Evolutionary conservation across 768 basidiomycete species (phyloP), one percentile per base, ranked within the genome.

Genomic region (Rubroboletus satanas): DNA sequence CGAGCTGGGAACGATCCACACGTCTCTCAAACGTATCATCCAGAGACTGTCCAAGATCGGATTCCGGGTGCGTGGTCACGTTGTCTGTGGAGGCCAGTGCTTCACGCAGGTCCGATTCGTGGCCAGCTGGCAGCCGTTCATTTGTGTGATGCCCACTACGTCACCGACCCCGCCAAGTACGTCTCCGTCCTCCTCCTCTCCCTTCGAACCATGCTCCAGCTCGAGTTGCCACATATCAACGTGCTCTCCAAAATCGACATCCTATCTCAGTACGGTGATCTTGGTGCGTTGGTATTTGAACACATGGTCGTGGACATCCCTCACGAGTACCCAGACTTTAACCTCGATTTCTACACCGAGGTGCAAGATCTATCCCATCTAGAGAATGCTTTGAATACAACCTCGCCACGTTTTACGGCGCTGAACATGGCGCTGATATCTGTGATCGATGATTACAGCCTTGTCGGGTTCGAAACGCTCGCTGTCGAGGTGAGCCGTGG

Each of bases 141-240:
- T 71, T 78, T 99, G 2, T 97, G 93, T 71, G 96, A 99, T 74
- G 91, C 97, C 1, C 93, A 96, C 73, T 95, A 98, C 70, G 89
- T 98, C 63, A 96, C 95, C 44, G 95, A 98, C 66, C 88, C 95
- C 3, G 80, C 92, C 4, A 98, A 98, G 75, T 99, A 95, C 72
- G 80, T 98, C 56, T 93, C 94, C 12, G 84, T 98, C 36, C 79
- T 98, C 41, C 80, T 99, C 35, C 83, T 98, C 12, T 92, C 95
- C 11, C 79, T 99, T 28, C 82, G 97, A 46, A 91, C 96, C 15
- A 98, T 98, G 97, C 78, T 99, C n/a, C 95, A 98, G 65, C 80
- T 99, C 52, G 97, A 97, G 65, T 80, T 98, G n/a, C 97, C 97
- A 0, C 97, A 98, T 68, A 78, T 99, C 73, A 98, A 99, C 66